Percentiles rank a stretch among this genome's conserved stretches.
phyloP scores from a whole-genome alignment of 192 early-diverging fungal genomes.

The Kickxella alabastrina region DNA sequence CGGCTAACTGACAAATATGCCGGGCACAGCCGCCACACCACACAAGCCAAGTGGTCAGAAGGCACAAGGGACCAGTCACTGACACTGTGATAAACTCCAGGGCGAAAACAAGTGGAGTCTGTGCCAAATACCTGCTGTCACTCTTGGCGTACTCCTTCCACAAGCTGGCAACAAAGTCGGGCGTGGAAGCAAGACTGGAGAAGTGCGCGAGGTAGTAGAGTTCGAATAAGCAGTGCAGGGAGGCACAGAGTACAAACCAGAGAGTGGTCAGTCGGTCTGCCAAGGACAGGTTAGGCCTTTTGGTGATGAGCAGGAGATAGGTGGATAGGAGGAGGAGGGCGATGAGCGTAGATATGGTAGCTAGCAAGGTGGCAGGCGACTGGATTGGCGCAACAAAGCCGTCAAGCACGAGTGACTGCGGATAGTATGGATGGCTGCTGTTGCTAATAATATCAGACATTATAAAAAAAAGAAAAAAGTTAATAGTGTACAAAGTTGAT shows the following conservation, averaged over 20 bases:
- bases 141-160: slow-evolving; percentile 75
- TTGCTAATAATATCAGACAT: neutral
- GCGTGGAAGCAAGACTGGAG: slow-evolving; percentile 38
- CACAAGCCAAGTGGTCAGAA: slow-evolving; percentile 18
- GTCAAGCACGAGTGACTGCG: slow-evolving; percentile 23
- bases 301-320: neutral
- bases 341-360: slow-evolving; percentile 22
- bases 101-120: slow-evolving; percentile 51
- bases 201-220: slow-evolving; percentile 60
- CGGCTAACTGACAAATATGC: slow-evolving; percentile 54
- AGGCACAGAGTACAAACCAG: slow-evolving; percentile 62
- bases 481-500: too few species aligned
- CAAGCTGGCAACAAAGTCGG: slow-evolving; percentile 49
- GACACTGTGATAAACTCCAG: slow-evolving; percentile 61
- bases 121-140: slow-evolving; percentile 65
- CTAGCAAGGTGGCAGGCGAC: slow-evolving; percentile 1
- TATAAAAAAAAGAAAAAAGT: neutral
- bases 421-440: slow-evolving; percentile 42
- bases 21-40: slow-evolving; percentile 17
- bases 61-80: slow-evolving; percentile 38
- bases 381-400: slow-evolving; percentile 27
- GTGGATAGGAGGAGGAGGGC: neutral
- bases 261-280: slow-evolving; percentile 47
- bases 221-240: slow-evolving; percentile 61
- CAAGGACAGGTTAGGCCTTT: slow-evolving; percentile 1